Evolutionary conservation across 2,329 filamentous ascomycete species (phyloP).

Genomic region (Neonectria magnoliae): DNA sequence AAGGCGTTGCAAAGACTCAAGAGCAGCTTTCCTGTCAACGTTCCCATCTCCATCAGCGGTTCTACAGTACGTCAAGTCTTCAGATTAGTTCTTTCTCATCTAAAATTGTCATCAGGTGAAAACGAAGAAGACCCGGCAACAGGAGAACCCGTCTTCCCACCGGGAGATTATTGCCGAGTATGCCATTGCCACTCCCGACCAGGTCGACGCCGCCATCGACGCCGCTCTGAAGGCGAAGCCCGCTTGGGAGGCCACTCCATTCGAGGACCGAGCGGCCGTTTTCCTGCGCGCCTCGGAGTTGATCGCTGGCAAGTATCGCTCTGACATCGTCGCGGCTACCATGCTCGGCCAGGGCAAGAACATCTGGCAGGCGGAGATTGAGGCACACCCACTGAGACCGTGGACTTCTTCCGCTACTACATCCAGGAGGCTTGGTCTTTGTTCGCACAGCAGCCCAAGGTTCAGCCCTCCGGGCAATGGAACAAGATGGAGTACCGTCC

Average conservation of each 20-base stretch:
- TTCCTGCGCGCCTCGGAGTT: constrained; percentile 32
- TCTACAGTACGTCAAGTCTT: background rate
- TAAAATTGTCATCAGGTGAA: constrained; percentile 1
- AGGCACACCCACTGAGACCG: constrained; percentile 32
- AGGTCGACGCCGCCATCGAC: constrained; percentile 34
- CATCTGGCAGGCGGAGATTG: constrained; percentile 35
- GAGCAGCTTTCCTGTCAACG: constrained; percentile 26
- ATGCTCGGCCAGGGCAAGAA: constrained; percentile 38
- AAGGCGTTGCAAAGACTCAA: constrained; percentile 31
- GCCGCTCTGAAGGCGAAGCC: constrained; percentile 31
- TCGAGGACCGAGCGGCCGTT: constrained; percentile 31
- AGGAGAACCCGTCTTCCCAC: constrained; percentile 32
- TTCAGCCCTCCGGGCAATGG: constrained; percentile 25
- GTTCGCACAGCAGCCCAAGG: constrained; percentile 24
- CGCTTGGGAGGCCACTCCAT: constrained; percentile 28
- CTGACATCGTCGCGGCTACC: constrained; percentile 31
- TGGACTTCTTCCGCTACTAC: constrained; percentile 49
- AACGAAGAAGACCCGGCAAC: constrained; percentile 22
- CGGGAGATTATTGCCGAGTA: constrained; percentile 31
- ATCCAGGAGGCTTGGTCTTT: constrained; percentile 33
- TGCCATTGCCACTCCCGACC: constrained; percentile 28
- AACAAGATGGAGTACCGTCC: constrained; percentile 49
- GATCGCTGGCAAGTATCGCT: constrained; percentile 33
- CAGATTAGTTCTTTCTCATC: rapidly evolving
- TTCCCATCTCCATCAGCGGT: constrained; percentile 28